Evolutionary conservation across 192 early-diverging fungal species (phyloP).

Genomic region (Allomyces macrogynus): DNA sequence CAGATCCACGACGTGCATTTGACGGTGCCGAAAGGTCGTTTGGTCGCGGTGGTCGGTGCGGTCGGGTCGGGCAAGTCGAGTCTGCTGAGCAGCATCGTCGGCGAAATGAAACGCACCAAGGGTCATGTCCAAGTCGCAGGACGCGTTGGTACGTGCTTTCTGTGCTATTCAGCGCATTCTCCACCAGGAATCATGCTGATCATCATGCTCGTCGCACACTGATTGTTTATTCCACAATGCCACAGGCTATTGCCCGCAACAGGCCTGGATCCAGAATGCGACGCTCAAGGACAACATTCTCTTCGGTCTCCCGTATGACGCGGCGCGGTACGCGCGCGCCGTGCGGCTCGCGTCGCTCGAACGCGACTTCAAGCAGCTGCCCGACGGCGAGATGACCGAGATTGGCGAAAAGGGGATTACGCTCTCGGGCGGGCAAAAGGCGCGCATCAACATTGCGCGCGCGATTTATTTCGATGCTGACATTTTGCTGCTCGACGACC

Average conservation of each 20-base stretch:
- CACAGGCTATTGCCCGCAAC: background rate
- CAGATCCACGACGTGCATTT: background rate
- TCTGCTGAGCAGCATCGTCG: constrained; percentile 14
- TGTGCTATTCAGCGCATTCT: no score
- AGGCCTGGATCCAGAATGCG: constrained; percentile 47
- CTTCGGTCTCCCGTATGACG: constrained; percentile 16
- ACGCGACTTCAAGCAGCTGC: constrained; percentile 33
- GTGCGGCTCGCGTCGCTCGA: constrained; percentile 31
- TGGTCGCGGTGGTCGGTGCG: constrained; percentile 18
- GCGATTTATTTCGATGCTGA: constrained; percentile 53
- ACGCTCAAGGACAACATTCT: constrained; percentile 55
- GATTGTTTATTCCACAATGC: background rate
- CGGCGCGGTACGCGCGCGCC: constrained; percentile 17
- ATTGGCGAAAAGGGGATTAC: constrained; percentile 13
- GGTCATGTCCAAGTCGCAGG: background rate
- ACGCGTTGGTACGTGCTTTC: no score
- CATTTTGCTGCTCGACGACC: constrained; percentile 67
- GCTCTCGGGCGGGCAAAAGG: constrained; percentile 67
- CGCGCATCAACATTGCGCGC: constrained; percentile 62
- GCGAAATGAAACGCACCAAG: constrained; percentile 9
- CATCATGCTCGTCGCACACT: no score
- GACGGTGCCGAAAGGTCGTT: constrained; percentile 7
- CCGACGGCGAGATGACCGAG: constrained; percentile 9
- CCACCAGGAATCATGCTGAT: no score
- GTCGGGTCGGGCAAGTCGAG: constrained; percentile 21